Base-by-base conservation (phyloP, 2,329 filamentous ascomycete genomes). In the Phaeosphaeriaceae sp. region DNA sequence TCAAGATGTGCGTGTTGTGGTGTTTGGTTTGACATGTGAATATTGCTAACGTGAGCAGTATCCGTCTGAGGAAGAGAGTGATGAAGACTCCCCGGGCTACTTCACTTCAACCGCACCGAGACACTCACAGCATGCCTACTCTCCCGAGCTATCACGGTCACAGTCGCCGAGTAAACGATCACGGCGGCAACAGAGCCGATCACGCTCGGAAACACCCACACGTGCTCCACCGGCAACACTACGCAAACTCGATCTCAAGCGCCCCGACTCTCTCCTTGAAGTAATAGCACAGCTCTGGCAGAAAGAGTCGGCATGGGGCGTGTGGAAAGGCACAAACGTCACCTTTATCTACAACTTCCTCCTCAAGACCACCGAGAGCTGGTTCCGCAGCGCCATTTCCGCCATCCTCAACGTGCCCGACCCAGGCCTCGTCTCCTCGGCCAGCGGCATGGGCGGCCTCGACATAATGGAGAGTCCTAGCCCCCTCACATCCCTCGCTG, bases 291-390 rank as follows among this genome's bases (percentile, higher is more conserved):
- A 96, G 74, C 81, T 98, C 20, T 98, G 95, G 91, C 85, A 89
- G 48, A 94, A 91, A 67, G 94, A 96, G 74, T 92, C 93, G 36
- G 89, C 89, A 0, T 93, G 93, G 84, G 95, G 95, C 4, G 89
- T 97, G 5, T 99, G 94, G 93, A 97, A 97, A 76, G 86, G 90
- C 9, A 92, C 93, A 40, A 98, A 98, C 74, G 88, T 91, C 15
- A 96, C 93, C 1, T 99, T 98, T 72, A 83, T 98, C 50, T 97
- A 98, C 79, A 91, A 89, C 0, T 87, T 97, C 48, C 84, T 98
- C 19, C 87, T 93, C 61, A 92, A 92, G 11, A 89, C 96, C 7
- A 81, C 97, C 27, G 95, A 98, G 76, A 93, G 92, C 67, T 99
- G 96, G 89, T 91, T 93, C 10, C 87, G 93, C 69, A 95, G 92